A percentile compares a stretch with the other conserved stretches of the same genome.
These are phyloP conservation scores for Claviceps paspali DNA, from an alignment of 2,329 filamentous ascomycete genomes.

Conservation along the genomic window DNA sequence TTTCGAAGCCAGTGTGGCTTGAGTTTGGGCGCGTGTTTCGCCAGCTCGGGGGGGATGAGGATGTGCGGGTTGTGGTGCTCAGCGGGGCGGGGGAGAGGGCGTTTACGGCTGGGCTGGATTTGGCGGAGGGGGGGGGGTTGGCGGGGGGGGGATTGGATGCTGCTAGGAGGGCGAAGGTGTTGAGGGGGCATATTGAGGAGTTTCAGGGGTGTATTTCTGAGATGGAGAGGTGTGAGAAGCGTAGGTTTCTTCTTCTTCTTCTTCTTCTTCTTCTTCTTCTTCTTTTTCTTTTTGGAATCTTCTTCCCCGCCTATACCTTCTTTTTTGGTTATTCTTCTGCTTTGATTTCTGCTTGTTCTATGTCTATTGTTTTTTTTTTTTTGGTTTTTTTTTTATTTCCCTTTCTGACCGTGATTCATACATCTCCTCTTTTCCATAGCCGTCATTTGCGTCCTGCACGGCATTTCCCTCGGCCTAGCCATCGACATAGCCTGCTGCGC, in stretches of 20 bases:
- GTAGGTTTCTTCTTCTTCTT: conserved; percentile 19
- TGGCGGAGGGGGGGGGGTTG: conserved; percentile 25
- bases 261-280: not conserved
- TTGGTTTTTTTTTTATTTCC: not conserved
- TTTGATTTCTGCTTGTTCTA: not conserved
- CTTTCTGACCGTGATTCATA: not conserved
- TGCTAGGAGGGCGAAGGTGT: conserved; percentile 44
- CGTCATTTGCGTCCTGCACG: conserved; percentile 70
- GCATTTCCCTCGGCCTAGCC: conserved; percentile 60
- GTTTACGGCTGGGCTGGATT: conserved; percentile 73
- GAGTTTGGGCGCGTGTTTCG: conserved; percentile 62
- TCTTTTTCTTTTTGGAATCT: not conserved
- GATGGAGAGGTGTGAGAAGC: conserved; percentile 81
- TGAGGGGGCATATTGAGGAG: conserved; percentile 56
- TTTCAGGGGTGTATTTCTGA: conserved; percentile 68
- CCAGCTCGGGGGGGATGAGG: conserved; percentile 53
- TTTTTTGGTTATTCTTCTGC: not conserved
- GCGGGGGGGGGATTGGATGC: conserved; percentile 29
- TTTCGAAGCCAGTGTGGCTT: conserved; percentile 71
- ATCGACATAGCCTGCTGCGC: conserved; percentile 58
- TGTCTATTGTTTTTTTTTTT: not conserved
- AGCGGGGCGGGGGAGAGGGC: conserved; percentile 69
- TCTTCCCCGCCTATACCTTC: not conserved
- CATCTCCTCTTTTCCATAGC: too few species aligned
- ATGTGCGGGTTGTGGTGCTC: conserved; percentile 63